A percentile compares a stretch with the other conserved stretches of the same genome.
Conservation (phyloP, 2,329 filamentous ascomycete species). For the Clonostachys rhizophaga region DNA sequence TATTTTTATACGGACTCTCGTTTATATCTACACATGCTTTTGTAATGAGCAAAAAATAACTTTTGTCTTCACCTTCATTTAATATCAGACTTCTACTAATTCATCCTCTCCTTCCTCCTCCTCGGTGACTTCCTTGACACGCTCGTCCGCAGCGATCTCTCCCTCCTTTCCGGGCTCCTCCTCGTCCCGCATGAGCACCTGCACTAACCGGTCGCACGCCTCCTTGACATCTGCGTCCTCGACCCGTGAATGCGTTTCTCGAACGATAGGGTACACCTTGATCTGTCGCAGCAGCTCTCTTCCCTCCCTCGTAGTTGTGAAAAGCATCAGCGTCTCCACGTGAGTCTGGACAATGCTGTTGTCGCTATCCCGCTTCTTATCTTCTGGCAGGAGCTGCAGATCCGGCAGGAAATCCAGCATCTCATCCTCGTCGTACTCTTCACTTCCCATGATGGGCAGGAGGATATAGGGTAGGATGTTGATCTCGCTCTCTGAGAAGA, state of each 20-base stretch:
- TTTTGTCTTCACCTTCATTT: neutral
- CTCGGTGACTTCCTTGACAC: constrained; percentile 35
- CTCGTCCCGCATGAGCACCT: constrained; percentile 82
- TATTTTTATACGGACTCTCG: neutral
- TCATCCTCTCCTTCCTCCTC: constrained; percentile 42
- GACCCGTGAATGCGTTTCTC: constrained; percentile 77
- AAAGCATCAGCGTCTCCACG: constrained; percentile 78
- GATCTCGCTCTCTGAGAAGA: constrained; percentile 68
- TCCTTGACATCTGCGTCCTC: constrained; percentile 78
- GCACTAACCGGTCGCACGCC: constrained; percentile 83
- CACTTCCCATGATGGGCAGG: constrained; percentile 79
- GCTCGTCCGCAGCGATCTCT: constrained; percentile 24
- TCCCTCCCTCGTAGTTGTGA: constrained; percentile 74
- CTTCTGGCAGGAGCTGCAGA: constrained; percentile 80
- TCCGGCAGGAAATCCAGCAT: constrained; percentile 83
- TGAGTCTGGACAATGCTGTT: constrained; percentile 76
- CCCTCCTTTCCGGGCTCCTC: constrained; percentile 32
- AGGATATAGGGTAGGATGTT: constrained; percentile 86
- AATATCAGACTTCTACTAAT: constrained; percentile 44
- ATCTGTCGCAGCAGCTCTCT: constrained; percentile 70
- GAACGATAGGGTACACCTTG: constrained; percentile 83
- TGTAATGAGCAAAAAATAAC: neutral
- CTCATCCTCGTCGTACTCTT: constrained; percentile 87
- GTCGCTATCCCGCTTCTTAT: constrained; percentile 82
- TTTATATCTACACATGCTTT: neutral